A percentile compares a stretch with the other conserved stretches of the same genome.
phyloP scores from a whole-genome alignment of 2,329 filamentous ascomycete species.

The Aureobasidium sp. region DNA sequence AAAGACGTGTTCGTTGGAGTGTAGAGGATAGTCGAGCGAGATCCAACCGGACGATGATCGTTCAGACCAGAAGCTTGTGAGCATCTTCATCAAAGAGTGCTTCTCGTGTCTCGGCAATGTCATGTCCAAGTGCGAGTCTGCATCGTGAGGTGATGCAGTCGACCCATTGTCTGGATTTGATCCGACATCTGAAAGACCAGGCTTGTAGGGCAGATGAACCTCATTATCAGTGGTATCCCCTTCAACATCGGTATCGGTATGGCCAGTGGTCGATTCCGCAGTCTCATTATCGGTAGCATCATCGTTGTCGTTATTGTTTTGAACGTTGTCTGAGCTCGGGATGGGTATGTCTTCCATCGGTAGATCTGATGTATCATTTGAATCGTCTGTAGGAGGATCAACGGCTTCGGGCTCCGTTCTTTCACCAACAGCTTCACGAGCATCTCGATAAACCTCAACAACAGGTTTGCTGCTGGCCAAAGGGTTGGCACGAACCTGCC shows the following conservation, averaged over 20 bases:
- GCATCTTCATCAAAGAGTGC: constrained; percentile 85
- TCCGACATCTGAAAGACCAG: constrained; percentile 31
- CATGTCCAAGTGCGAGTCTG: constrained; percentile 49
- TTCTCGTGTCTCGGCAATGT: constrained; percentile 90
- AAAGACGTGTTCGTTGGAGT: constrained; percentile 82
- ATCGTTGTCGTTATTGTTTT: constrained; percentile 10
- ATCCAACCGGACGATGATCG: constrained; percentile 92
- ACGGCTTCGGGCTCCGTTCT: neutral
- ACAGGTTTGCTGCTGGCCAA: constrained; percentile 90
- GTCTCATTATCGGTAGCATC: constrained; percentile 23
- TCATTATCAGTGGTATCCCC: constrained; percentile 60
- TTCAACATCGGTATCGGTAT: constrained; percentile 43
- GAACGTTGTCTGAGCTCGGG: neutral
- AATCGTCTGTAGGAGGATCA: neutral
- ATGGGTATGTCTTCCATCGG: constrained; percentile 10
- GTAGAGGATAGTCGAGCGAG: constrained; percentile 80
- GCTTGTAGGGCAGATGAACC: constrained; percentile 51
- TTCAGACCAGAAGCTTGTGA: constrained; percentile 98
- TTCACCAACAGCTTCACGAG: constrained; percentile 69
- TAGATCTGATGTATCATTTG: neutral
- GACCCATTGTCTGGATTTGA: constrained; percentile 40
- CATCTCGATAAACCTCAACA: constrained; percentile 90
- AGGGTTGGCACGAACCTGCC: constrained; percentile 72
- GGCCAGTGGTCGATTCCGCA: constrained; percentile 20
- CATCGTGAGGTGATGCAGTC: constrained; percentile 44